Base-by-base conservation (phyloP, 2,329 filamentous ascomycete species). In the Ambrosiella beaveri region DNA sequence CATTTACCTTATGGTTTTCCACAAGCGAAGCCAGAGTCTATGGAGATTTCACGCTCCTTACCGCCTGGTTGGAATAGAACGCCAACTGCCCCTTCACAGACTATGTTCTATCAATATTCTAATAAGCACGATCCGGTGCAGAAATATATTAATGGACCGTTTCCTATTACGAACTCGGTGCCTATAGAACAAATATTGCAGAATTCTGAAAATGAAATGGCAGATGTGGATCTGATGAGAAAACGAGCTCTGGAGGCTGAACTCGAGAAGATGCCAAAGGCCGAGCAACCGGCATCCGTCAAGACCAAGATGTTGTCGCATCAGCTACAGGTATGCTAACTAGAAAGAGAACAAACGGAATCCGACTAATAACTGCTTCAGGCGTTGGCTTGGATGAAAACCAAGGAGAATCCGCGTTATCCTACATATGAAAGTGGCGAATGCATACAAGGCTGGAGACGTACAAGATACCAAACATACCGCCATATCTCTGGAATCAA, bases 341-440 rank as follows among this genome's bases (percentile, higher is more conserved):
- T 7, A 4, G 13, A 15, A 11, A 38, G 11, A 8, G 3, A 56
- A 12, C 13, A n/a, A 38, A 52, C n/a, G 12, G 49, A 11, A 52
- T 9, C 13, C 35, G 19, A 40, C 41, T 59, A 38, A 62, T 40
- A 7, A 13, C 8, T 17, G 11, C 39, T 44, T 59, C 73, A 91
- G 73, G 88, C 87, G 6, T 72, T 95, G 44, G 81, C 83, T 13
- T 95, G 89, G 89, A 80, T 95, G 77, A 73, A 81, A 15, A 74
- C 81, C 7, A 88, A 87, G 64, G 89, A 95, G 67, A 79, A 75
- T 12, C 87, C 88, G 0, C 68, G 75, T 40, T 71, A 85, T 11
- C 87, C 88, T 2, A 64, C 72, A 1, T 67, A 70, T 35, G 78
- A 76, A 0, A 79, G 82, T 0, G 71, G 75, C 1, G 77, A 56